Conservation (phyloP, 2,329 filamentous ascomycete genomes). For the Allantophomopsis cytisporea region DNA sequence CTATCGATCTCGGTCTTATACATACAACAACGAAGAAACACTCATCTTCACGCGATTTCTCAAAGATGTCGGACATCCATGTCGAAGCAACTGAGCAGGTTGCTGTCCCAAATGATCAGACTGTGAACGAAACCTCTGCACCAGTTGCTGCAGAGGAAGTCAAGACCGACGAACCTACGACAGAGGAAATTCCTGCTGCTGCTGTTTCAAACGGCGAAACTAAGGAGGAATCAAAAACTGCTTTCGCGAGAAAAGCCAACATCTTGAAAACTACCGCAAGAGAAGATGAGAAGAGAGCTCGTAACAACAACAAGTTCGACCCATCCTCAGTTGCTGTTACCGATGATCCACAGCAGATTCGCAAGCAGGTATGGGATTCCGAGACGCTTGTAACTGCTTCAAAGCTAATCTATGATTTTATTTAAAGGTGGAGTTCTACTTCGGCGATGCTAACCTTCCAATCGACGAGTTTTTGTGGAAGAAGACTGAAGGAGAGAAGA, state of each 20-base stretch:
- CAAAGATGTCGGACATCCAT: constrained; percentile 10
- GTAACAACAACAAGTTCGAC: constrained; percentile 39
- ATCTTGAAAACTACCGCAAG: constrained; percentile 12
- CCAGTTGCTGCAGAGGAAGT: background rate
- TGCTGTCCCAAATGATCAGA: constrained; percentile 8
- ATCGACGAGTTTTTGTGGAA: constrained; percentile 80
- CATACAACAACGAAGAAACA: too few species aligned
- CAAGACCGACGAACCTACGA: background rate
- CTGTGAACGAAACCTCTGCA: constrained; percentile 5
- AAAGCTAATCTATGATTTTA: constrained; percentile 1
- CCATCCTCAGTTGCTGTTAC: constrained; percentile 39
- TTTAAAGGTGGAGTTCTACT: constrained; percentile 86
- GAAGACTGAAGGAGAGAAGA: constrained; percentile 62
- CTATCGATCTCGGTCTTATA: too few species aligned
- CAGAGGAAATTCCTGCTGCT: constrained; percentile 3
- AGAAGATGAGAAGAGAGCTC: constrained; percentile 14
- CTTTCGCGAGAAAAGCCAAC: constrained; percentile 1
- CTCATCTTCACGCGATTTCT: too few species aligned
- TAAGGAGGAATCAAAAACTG: background rate
- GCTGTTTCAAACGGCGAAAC: constrained; percentile 5
- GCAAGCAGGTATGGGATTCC: constrained; percentile 39
- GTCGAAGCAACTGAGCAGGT: constrained; percentile 10
- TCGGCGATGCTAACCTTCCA: constrained; percentile 80
- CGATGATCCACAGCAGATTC: constrained; percentile 50
- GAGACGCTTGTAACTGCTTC: background rate